Evolutionary conservation across 2,329 filamentous ascomycete genomes (phyloP), one percentile per base, ranked within the genome.

Genomic region (Stagonosporopsis cucurbitacearum): DNA sequence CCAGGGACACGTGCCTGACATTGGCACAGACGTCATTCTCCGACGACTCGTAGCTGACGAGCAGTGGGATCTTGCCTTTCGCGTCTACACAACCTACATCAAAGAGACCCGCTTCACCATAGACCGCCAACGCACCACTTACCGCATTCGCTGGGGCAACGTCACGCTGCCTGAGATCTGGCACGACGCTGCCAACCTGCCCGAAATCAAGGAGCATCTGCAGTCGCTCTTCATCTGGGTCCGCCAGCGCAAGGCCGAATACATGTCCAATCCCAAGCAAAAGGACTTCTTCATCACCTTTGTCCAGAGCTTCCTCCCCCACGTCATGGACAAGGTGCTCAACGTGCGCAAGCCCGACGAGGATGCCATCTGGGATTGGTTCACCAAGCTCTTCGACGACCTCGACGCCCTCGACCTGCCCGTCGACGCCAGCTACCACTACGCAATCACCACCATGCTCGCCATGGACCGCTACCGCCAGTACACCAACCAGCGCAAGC

Each of bases 21-120:
- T 70, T 33, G 73, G 73, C 15, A 71, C 68, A 6, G 66, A 71
- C 45, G 45, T 64, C 66, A 42, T 76, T 13, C 57, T 77, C 13
- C 63, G 58, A 17, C 67, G 65, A 5, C 67, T 66, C 6, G 64
- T 77, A 9, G 47, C 60, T 11, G 66, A 72, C 32, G 64, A 71
- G 25, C 68, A 75, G 33, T 78, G 75, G 75, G 70, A 74, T 28
- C 63, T 75, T 13, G 66, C 64, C 22, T 32, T 75, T 4, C 67
- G 65, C 35, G 63, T 75, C 2, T 71, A 67, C 43, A 57, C 57
- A 15, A 45, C 50, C 1, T 54, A 54, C 60, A 23, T 55, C 36
- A 20, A 55, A 40, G 23, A 60, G 26, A 25, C 44, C 32, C 41
- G 53, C 6, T 51, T 32, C 19, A 51, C n/a, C 6, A 45, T 57